A percentile compares a stretch with the other conserved stretches of the same genome.
These are phyloP conservation scores for Mrakia blollopis DNA, from an alignment of 768 basidiomycete genomes.

Conservation along the genomic window DNA sequence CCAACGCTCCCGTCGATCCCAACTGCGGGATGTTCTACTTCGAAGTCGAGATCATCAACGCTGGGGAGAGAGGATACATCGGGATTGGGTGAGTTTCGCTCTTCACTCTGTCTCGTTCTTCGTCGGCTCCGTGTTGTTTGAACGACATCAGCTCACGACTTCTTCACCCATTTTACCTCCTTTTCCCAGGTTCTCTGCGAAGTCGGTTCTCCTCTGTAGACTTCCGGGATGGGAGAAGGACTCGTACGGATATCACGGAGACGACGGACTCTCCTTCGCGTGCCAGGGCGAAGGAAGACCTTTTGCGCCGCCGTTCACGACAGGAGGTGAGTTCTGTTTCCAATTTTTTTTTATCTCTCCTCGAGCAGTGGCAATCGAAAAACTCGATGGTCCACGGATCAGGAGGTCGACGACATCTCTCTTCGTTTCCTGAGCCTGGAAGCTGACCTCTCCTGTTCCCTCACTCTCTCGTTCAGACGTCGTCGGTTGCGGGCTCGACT, in stretches of 20 bases:
- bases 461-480: slow-evolving; percentile 51
- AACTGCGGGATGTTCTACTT: slow-evolving; percentile 92
- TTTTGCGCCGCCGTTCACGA: slow-evolving; percentile 71
- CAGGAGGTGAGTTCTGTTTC: slow-evolving; percentile 13
- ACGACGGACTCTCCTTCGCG: slow-evolving; percentile 41
- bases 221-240: slow-evolving; percentile 44
- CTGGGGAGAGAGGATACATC: slow-evolving; percentile 64
- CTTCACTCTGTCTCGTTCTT: background rate
- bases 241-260: slow-evolving; percentile 44
- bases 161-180: background rate
- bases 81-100: slow-evolving; percentile 47
- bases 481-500: slow-evolving; percentile 90
- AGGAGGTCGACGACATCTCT: no score
- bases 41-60: slow-evolving; percentile 77
- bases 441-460: background rate
- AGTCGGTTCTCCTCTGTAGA: slow-evolving; percentile 35
- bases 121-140: background rate
- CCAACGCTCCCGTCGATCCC: slow-evolving; percentile 69
- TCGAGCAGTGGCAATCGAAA: no score
- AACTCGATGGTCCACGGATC: no score
- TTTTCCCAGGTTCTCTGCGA: slow-evolving; percentile 31
- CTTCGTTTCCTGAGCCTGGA: background rate
- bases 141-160: no score
- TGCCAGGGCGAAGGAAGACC: slow-evolving; percentile 66
- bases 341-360: no score